Percentiles rank a stretch among this genome's conserved stretches.
These are phyloP conservation scores for Danielozyma ontarioensis DNA, from an alignment of 805 yeast genomes.

Conservation along the genomic window DNA sequence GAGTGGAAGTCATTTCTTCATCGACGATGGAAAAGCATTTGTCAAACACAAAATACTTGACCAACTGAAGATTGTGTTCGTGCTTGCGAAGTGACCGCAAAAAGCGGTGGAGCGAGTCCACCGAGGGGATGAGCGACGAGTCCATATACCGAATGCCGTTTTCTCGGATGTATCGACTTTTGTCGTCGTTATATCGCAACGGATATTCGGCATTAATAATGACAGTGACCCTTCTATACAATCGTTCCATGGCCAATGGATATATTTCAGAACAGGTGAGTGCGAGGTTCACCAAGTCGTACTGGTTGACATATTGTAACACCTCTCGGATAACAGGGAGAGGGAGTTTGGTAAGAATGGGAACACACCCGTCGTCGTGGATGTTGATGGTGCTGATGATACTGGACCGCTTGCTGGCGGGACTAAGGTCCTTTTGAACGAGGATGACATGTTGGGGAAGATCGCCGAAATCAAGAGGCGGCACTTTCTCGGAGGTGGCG, in stretches of 20 bases:
- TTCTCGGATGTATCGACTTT: constrained; percentile 15
- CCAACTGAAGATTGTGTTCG: constrained; percentile 14
- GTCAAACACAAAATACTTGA: constrained; percentile 29
- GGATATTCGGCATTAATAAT: constrained; percentile 25
- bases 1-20: constrained; percentile 3
- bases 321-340: constrained; percentile 5
- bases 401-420: too few relatives aligned
- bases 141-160: constrained; percentile 28
- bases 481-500: too few relatives aligned
- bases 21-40: constrained; percentile 17
- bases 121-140: constrained; percentile 19
- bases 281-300: constrained; percentile 22
- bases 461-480: too few relatives aligned
- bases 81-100: constrained; percentile 11
- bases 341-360: background rate
- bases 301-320: constrained; percentile 25
- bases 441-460: too few relatives aligned
- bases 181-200: constrained; percentile 9
- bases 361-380: background rate
- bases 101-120: constrained; percentile 13
- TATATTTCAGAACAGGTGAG: constrained; percentile 17
- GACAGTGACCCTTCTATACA: constrained; percentile 27
- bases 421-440: too few relatives aligned
- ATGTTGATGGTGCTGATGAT: too few relatives aligned
- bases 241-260: constrained; percentile 15